Evolutionary conservation across 2,329 filamentous ascomycete genomes (phyloP), one percentile per base, ranked within the genome.

Genomic region (Penicillium sp.): DNA sequence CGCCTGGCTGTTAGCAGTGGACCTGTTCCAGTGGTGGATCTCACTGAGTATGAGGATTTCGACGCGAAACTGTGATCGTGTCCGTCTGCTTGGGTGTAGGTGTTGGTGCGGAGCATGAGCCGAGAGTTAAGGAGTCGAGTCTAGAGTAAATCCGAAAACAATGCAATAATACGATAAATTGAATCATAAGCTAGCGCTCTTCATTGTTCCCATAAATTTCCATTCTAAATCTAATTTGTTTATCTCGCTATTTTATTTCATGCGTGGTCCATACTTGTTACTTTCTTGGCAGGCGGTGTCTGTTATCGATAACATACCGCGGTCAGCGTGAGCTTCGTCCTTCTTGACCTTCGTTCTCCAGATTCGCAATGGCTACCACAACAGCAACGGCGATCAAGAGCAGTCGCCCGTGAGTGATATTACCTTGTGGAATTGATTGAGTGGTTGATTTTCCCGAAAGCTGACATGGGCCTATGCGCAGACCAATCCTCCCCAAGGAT

Each of bases 11-110:
- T 86, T 17, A 92, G 81, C 47, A 73, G 76, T 14, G 90, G 85
- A 1, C 79, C 88, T 1, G 74, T 74, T 44, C 77, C 89, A 0
- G 77, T 85, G 18, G 81, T 76, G 56, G 83, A 92, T 49, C 64
- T 96, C 39, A 82, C 74, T 45, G 84, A 88, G 56, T 96, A 90
- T 63, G 85, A 95, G 60, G 90, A 95, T 42, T 71, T 82, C 42
- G 86, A 85, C 47, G 69, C 85, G 10, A 95, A 95, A 69, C 73
- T 95, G 40, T 90, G 62, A 74, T 30, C 3, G 6, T 12, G 16
- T 29, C 8, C 17, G 28, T 22, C 12, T 13, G 20, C 16, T 18
- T 17, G 29, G 28, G 7, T 14, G 17, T 8, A 23, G 34, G 32
- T 37, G 32, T 44, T 32, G 34, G 37, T 27, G 37, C 34, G 23